These are phyloP conservation scores for Meyerozyma carpophila DNA, from an alignment of 1,139 yeast species.

Conservation along the genomic window DNA sequence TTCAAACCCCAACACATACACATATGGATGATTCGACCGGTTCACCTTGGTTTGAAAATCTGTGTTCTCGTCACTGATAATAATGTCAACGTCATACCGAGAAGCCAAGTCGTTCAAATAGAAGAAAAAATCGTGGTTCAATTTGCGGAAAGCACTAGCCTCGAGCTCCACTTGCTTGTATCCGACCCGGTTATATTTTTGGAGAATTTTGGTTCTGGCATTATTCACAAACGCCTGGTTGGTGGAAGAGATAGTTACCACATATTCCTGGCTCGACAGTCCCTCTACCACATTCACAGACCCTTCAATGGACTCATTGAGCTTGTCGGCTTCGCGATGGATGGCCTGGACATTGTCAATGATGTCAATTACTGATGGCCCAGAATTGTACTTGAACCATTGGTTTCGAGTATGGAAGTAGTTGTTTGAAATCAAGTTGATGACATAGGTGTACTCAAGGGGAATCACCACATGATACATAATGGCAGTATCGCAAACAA, in stretches of 20 bases:
- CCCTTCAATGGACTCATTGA: background rate
- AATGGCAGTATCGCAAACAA: background rate
- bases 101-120: slow-evolving; percentile 37
- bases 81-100: slow-evolving; percentile 44
- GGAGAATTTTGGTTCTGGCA: slow-evolving; percentile 23
- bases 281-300: background rate
- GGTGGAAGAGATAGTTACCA: slow-evolving; percentile 21
- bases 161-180: slow-evolving; percentile 28
- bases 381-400: background rate
- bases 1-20: slow-evolving; percentile 45
- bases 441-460: background rate
- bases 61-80: slow-evolving; percentile 35
- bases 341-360: background rate
- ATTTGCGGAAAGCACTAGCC: slow-evolving; percentile 17
- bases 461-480: slow-evolving; percentile 1
- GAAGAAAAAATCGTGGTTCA: slow-evolving; percentile 19
- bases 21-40: slow-evolving; percentile 10
- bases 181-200: slow-evolving; percentile 30
- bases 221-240: slow-evolving; percentile 21
- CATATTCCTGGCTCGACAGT: background rate
- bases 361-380: background rate
- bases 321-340: background rate
- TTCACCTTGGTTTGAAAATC: slow-evolving; percentile 15
- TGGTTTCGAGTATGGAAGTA: background rate
- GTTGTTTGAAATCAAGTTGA: background rate